phyloP scores from a whole-genome alignment of 129 eudicot species.

The Centaurea solstitialis region DNA sequence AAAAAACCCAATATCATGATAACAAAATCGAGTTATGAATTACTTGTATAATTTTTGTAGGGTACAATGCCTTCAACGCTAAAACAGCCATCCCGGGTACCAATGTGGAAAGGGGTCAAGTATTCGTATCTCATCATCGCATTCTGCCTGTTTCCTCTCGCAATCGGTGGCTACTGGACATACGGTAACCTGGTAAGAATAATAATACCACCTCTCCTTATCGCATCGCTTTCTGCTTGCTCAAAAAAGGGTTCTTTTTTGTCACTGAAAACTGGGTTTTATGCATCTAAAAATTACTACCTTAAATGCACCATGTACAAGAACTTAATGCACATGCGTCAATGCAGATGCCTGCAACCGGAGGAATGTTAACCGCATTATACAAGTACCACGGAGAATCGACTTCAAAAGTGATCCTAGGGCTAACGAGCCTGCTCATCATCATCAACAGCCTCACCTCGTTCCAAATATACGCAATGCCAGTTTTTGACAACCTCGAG shows the following conservation, averaged over 20 bases:
- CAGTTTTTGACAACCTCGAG: conserved; percentile 54
- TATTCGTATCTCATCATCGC: conserved; percentile 43
- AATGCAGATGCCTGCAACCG: conserved; percentile 47
- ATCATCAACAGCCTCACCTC: conserved; percentile 48
- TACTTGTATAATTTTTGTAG: conserved; percentile 13
- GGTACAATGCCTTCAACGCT: conserved; percentile 56
- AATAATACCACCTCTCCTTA: not conserved
- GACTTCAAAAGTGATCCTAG: conserved; percentile 33
- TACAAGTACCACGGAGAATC: conserved; percentile 47
- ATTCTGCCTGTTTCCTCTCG: conserved; percentile 50
- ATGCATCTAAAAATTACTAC: not conserved
- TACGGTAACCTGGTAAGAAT: conserved; percentile 49
- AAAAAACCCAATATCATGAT: too few species aligned
- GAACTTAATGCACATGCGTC: not conserved
- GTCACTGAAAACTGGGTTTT: not conserved
- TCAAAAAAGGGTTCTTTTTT: not conserved
- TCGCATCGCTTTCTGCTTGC: not conserved
- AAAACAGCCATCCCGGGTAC: conserved; percentile 43
- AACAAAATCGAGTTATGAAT: not conserved
- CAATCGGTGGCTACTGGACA: conserved; percentile 53
- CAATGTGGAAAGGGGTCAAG: conserved; percentile 56
- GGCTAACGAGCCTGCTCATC: conserved; percentile 35
- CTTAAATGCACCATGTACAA: not conserved
- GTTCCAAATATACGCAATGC: conserved; percentile 61
- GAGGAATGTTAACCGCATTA: conserved; percentile 43